Percentiles rank a stretch among this genome's conserved stretches.
phyloP scores from a whole-genome alignment of 169 alveolate genomes.

The Plasmodium yoelii region DNA sequence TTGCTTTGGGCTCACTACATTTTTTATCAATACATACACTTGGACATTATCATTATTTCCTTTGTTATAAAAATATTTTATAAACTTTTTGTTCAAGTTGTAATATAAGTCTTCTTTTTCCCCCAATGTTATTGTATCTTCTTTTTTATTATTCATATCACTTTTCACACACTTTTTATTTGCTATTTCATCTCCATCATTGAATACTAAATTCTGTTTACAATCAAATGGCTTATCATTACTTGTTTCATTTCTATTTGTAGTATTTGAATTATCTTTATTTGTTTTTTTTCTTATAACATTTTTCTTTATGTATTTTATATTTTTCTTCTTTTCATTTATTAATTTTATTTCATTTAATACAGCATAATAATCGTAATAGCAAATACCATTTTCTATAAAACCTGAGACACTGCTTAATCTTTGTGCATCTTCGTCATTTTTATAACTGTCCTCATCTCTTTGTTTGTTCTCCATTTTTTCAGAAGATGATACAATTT shows the following conservation, averaged over 20 bases:
- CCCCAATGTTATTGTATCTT: not conserved
- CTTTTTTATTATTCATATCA: not conserved
- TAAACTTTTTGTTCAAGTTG: constrained; percentile 34
- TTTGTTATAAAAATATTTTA: constrained; percentile 59
- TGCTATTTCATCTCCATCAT: not conserved
- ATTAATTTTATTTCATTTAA: constrained; percentile 14
- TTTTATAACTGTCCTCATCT: not conserved
- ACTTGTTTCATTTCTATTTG: not conserved
- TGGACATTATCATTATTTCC: constrained; percentile 33
- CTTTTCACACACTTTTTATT: constrained; percentile 1
- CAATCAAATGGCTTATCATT: not conserved
- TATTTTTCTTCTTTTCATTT: constrained; percentile 7
- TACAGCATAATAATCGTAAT: constrained; percentile 46
- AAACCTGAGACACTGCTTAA: not conserved
- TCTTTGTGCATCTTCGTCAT: constrained; percentile 2
- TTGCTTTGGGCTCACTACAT: constrained; percentile 1
- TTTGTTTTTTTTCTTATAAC: not conserved
- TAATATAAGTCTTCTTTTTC: not conserved
- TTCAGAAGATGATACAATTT: not conserved
- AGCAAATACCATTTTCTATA: constrained; percentile 12
- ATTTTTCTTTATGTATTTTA: constrained; percentile 2
- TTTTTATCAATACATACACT: constrained; percentile 44
- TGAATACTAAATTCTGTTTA: not conserved
- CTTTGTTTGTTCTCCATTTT: not conserved
- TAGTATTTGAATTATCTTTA: not conserved